phyloP scores from a whole-genome alignment of 2,329 filamentous ascomycete genomes.

The Aspergillus brasiliensis region DNA sequence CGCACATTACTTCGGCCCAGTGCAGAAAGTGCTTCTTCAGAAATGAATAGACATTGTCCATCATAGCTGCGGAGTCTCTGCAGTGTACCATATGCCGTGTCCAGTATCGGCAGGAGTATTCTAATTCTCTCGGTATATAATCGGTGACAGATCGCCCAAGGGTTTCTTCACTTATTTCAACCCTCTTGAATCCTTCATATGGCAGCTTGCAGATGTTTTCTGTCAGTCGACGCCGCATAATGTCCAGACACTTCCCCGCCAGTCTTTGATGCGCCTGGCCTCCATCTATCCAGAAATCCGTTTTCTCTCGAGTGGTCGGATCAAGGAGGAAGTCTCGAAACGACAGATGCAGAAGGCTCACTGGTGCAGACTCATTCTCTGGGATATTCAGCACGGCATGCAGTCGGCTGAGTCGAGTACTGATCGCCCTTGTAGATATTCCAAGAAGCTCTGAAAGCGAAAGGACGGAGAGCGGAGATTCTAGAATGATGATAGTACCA shows the following conservation, averaged over 20 bases:
- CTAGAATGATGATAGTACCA: constrained; percentile 4
- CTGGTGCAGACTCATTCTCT: not conserved
- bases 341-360: constrained; percentile 4
- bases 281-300: constrained; percentile 24
- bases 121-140: constrained; percentile 21
- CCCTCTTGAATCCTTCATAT: constrained; percentile 3
- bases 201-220: constrained; percentile 19
- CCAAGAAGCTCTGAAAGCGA: constrained; percentile 2
- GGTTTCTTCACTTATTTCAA: constrained; percentile 11
- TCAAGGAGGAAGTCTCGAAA: constrained; percentile 11
- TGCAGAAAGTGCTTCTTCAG: not conserved
- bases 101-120: constrained; percentile 33
- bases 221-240: constrained; percentile 10
- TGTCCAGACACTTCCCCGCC: constrained; percentile 6
- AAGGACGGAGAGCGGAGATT: constrained; percentile 2
- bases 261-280: constrained; percentile 13
- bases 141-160: constrained; percentile 11
- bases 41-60: not conserved
- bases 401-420: not conserved
- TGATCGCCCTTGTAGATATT: not conserved
- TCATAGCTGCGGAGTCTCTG: not conserved
- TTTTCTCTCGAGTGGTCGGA: not conserved
- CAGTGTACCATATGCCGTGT: constrained; percentile 23
- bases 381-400: constrained; percentile 9
- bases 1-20: not conserved